Percentiles rank a stretch among this genome's conserved stretches.
Evolutionary conservation across 208 protist species (phyloP).

Genomic region (Naegleria lovaniensis): DNA sequence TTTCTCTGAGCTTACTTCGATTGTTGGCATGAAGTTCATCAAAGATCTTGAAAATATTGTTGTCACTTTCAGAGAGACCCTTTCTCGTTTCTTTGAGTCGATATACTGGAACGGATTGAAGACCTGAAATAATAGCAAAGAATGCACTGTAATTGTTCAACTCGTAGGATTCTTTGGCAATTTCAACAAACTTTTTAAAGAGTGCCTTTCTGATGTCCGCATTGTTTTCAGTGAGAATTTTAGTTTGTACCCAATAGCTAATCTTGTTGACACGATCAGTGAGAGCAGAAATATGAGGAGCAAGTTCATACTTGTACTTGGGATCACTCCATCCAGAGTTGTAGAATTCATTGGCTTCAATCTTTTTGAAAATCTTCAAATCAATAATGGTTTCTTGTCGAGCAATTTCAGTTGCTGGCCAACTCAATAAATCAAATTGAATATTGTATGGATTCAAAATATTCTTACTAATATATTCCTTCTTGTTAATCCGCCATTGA

Average conservation of each 20-base stretch:
- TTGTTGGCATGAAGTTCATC: slow-evolving; percentile 11
- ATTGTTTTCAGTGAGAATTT: slow-evolving; percentile 30
- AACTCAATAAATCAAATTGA: neutral
- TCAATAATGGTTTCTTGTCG: slow-evolving; percentile 35
- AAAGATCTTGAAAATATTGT: slow-evolving; percentile 32
- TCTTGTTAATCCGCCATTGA: neutral
- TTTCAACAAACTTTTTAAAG: slow-evolving; percentile 37
- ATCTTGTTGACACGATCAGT: slow-evolving; percentile 43
- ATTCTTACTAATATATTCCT: neutral
- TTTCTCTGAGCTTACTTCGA: neutral
- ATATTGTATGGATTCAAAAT: slow-evolving; percentile 15
- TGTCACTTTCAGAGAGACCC: slow-evolving; percentile 12
- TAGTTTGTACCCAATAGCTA: neutral
- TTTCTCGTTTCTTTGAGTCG: slow-evolving; percentile 39
- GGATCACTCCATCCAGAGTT: slow-evolving; percentile 11
- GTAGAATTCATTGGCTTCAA: slow-evolving; percentile 37
- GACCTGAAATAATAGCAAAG: slow-evolving; percentile 35
- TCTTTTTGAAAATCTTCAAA: slow-evolving; percentile 34
- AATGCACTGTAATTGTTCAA: slow-evolving; percentile 42
- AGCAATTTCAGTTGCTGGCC: slow-evolving; percentile 19
- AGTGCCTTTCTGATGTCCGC: slow-evolving; percentile 27
- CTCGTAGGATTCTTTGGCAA: slow-evolving; percentile 24
- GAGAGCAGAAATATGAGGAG: slow-evolving; percentile 37
- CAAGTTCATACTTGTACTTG: neutral
- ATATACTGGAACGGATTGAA: slow-evolving; percentile 28